These are phyloP conservation scores for Grifola frondosa DNA, from an alignment of 1,284 basidiomycete species.

Conservation along the genomic window DNA sequence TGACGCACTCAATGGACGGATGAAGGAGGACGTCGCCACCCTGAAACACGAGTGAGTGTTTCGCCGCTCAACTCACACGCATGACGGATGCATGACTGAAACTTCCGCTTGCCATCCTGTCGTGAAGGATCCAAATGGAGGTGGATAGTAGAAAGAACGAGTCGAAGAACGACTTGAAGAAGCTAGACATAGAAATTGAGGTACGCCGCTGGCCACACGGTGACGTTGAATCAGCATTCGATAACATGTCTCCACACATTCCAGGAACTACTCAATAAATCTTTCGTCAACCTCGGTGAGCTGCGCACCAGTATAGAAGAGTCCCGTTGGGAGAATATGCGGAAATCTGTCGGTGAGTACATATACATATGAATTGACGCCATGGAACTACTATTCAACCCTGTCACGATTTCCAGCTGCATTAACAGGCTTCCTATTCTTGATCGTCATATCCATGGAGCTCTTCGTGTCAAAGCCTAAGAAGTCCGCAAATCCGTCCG, in stretches of 20 bases:
- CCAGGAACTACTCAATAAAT: conserved; percentile 85
- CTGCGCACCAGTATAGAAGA: conserved; percentile 86
- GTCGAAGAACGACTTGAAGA: conserved; percentile 85
- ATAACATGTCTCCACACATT: no score
- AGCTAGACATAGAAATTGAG: conserved; percentile 87
- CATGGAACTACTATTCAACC: not conserved
- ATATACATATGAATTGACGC: not conserved
- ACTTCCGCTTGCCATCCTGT: not conserved
- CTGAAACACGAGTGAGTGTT: conserved; percentile 86
- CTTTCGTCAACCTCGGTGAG: conserved; percentile 82
- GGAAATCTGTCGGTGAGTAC: conserved; percentile 76
- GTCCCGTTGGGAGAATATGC: conserved; percentile 90
- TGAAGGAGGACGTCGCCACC: conserved; percentile 90
- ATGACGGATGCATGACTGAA: not conserved
- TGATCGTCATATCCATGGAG: conserved; percentile 71
- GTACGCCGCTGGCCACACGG: no score
- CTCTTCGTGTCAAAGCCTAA: conserved; percentile 36
- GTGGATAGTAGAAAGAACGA: conserved; percentile 94
- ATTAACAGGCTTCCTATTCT: conserved; percentile 60
- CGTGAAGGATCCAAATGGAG: conserved; percentile 86
- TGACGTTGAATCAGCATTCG: no score
- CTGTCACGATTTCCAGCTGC: conserved; percentile 45
- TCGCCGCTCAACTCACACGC: not conserved
- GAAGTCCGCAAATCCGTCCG: conserved; percentile 32
- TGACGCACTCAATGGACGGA: conserved; percentile 83